phyloP scores from a whole-genome alignment of 2,329 filamentous ascomycete species.

The Fusarium sp. region DNA sequence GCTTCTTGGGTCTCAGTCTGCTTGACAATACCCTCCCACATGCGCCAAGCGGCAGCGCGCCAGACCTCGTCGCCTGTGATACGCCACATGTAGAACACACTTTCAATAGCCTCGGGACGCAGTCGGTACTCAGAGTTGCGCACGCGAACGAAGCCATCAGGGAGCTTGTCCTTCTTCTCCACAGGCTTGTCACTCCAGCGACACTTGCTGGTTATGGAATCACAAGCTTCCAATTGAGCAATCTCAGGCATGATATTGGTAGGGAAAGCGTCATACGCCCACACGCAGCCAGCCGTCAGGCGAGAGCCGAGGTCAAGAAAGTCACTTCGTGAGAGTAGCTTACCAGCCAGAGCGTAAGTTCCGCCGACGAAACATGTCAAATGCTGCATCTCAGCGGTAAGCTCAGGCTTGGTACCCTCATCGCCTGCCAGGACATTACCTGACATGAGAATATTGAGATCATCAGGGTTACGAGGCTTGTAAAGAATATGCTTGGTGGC shows the following conservation, averaged over 20 bases:
- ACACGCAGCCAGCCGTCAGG: constrained; percentile 66
- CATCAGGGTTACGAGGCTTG: constrained; percentile 72
- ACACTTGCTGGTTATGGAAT: constrained; percentile 53
- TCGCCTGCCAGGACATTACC: constrained; percentile 55
- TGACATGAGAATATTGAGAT: constrained; percentile 71
- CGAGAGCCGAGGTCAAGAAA: constrained; percentile 62
- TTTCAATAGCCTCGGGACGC: constrained; percentile 66
- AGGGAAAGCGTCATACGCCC: constrained; percentile 64
- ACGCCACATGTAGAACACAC: constrained; percentile 65
- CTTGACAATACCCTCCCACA: constrained; percentile 59
- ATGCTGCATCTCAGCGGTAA: constrained; percentile 63
- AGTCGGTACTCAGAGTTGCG: constrained; percentile 60
- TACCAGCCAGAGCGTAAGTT: constrained; percentile 76
- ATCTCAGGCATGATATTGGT: constrained; percentile 68
- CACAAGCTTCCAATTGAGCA: constrained; percentile 55
- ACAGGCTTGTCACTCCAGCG: constrained; percentile 49
- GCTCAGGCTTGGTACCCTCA: constrained; percentile 45
- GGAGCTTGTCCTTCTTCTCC: constrained; percentile 47
- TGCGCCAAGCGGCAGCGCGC: constrained; percentile 61
- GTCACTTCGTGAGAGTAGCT: constrained; percentile 65
- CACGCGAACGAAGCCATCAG: constrained; percentile 70
- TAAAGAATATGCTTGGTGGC: constrained; percentile 74
- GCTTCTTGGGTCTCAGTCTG: constrained; percentile 60
- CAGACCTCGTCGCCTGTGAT: constrained; percentile 61
- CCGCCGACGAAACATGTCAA: constrained; percentile 78